phyloP scores from a whole-genome alignment of 1,139 yeast genomes.

The Kodamaea alishanica region DNA sequence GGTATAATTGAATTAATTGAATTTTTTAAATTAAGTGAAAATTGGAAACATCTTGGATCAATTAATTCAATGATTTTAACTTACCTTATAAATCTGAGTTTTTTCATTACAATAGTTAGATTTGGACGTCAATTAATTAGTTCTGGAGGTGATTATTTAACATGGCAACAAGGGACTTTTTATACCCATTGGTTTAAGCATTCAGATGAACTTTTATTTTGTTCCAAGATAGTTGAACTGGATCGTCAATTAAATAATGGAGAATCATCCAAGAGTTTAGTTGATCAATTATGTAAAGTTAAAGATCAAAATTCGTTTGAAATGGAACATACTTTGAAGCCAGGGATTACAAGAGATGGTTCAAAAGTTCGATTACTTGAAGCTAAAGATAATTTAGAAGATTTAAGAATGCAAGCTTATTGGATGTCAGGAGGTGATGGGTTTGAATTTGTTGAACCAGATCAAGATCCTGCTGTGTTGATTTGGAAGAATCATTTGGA shows the following conservation, averaged over 20 bases:
- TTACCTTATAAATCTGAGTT: constrained; percentile 59
- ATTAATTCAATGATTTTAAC: constrained; percentile 62
- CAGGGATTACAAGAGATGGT: constrained; percentile 38
- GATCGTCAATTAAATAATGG: constrained; percentile 51
- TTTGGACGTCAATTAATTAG: constrained; percentile 47
- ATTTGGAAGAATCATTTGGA: constrained; percentile 47
- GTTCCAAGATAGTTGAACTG: constrained; percentile 61
- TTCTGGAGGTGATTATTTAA: constrained; percentile 53
- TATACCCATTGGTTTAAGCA: constrained; percentile 64
- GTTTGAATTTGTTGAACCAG: constrained; percentile 79
- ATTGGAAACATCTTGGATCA: constrained; percentile 45
- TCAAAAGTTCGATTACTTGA: constrained; percentile 39
- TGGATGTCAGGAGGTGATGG: constrained; percentile 78
- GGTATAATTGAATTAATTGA: constrained; percentile 38
- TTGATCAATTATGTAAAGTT: constrained; percentile 39
- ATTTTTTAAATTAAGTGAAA: constrained; percentile 29
- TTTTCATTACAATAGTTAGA: constrained; percentile 56
- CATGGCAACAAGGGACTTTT: constrained; percentile 65
- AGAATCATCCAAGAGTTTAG: constrained; percentile 31
- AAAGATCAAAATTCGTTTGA: constrained; percentile 21
- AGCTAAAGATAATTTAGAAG: constrained; percentile 46
- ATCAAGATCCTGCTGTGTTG: constrained; percentile 71
- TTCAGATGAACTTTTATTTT: constrained; percentile 67
- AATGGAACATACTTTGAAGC: constrained; percentile 28
- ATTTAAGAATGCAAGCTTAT: constrained; percentile 62